A percentile compares a stretch with the other conserved stretches of the same genome.
These are phyloP conservation scores for Quercus robur DNA, from an alignment of 306 rosid genomes.

Conservation along the genomic window DNA sequence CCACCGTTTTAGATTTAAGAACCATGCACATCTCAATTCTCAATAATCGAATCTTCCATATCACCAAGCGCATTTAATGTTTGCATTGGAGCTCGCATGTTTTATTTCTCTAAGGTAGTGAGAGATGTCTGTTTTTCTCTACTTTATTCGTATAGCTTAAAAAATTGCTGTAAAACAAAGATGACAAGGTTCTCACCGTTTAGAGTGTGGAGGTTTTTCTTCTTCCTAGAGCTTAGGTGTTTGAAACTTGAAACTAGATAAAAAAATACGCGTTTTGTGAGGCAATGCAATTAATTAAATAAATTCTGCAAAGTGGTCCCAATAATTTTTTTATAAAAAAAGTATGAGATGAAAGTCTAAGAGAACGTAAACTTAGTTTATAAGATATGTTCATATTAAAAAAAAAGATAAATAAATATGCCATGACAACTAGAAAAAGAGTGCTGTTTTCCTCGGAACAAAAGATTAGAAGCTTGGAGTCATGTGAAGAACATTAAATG, in stretches of 20 bases:
- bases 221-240: slow-evolving; percentile 41
- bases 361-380: slow-evolving; percentile 24
- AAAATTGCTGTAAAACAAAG: slow-evolving; percentile 13
- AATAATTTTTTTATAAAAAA: background rate
- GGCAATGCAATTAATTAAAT: slow-evolving; percentile 17
- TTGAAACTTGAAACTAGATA: slow-evolving; percentile 39
- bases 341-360: background rate
- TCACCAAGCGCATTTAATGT: slow-evolving; percentile 52
- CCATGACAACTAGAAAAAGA: slow-evolving; percentile 31
- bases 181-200: slow-evolving; percentile 20
- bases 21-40: slow-evolving; percentile 51
- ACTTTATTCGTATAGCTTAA: slow-evolving; percentile 16
- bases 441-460: slow-evolving; percentile 51
- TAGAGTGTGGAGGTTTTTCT: slow-evolving; percentile 22
- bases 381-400: slow-evolving; percentile 23
- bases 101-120: slow-evolving; percentile 36
- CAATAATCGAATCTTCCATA: slow-evolving; percentile 62
- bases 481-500: slow-evolving; percentile 73
- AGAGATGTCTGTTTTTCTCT: slow-evolving; percentile 67
- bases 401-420: slow-evolving; percentile 22
- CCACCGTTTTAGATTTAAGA: slow-evolving; percentile 38
- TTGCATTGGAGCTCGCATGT: slow-evolving; percentile 49
- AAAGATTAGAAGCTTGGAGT: slow-evolving; percentile 54
- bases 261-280: slow-evolving; percentile 23
- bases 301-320: slow-evolving; percentile 31